Evolutionary conservation across 192 early-diverging fungal species (phyloP).

Genomic region (Coemansia sp.): DNA sequence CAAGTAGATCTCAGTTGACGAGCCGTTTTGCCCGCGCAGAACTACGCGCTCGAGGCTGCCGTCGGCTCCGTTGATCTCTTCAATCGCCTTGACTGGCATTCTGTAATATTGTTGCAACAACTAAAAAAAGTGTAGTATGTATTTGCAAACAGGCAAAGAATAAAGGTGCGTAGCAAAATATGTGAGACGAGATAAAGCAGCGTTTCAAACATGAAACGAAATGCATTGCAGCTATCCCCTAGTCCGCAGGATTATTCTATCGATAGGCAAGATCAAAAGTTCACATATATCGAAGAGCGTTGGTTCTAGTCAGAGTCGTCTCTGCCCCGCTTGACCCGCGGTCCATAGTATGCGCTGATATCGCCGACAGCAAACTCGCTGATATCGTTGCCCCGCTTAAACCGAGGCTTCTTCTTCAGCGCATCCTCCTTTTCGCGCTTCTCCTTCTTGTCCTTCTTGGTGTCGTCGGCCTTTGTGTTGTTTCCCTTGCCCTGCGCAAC

Average conservation of each 20-base stretch:
- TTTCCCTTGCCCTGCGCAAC: constrained; percentile 54
- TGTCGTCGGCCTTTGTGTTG: constrained; percentile 40
- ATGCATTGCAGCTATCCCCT: not conserved
- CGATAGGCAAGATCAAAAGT: no score
- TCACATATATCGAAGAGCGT: not conserved
- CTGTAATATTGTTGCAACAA: not conserved
- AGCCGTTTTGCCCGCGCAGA: constrained; percentile 21
- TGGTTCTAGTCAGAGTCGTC: constrained; percentile 3
- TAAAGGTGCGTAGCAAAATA: not conserved
- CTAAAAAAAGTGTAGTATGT: not conserved
- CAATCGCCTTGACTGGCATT: constrained; percentile 19
- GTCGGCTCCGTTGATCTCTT: constrained; percentile 30
- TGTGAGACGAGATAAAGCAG: no score
- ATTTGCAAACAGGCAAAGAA: constrained; percentile 2
- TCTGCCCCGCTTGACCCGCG: constrained; percentile 32
- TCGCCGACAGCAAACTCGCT: constrained; percentile 56
- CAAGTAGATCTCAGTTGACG: constrained; percentile 39
- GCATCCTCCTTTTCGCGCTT: constrained; percentile 42
- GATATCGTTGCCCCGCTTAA: constrained; percentile 53
- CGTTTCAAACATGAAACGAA: not conserved
- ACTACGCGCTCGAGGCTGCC: constrained; percentile 44
- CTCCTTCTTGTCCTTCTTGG: constrained; percentile 42
- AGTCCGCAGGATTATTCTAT: constrained; percentile 1
- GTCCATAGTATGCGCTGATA: constrained; percentile 48
- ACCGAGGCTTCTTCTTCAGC: constrained; percentile 44